Evolutionary conservation across 805 yeast genomes (phyloP).

Genomic region (Metschnikowia rubicola): DNA sequence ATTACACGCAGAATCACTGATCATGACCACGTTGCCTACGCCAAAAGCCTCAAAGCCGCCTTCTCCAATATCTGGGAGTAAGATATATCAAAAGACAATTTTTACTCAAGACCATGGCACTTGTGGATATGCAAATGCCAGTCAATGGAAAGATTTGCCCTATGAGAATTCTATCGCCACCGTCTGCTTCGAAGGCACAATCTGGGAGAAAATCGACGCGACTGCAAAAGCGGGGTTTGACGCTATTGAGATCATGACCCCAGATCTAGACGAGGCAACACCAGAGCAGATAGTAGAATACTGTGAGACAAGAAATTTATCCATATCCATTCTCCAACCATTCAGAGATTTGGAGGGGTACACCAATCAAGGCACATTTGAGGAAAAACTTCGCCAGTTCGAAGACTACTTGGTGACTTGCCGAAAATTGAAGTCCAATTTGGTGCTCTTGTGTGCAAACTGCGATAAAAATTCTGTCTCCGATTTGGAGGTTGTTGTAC

Average conservation of each 20-base stretch:
- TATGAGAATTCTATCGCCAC: conserved; percentile 12
- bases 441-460: conserved; percentile 14
- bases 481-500: conserved; percentile 9
- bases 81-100: too few relatives aligned
- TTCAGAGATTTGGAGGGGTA: conserved; percentile 18
- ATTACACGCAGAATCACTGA: too few relatives aligned
- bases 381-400: conserved; percentile 9
- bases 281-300: conserved; percentile 8
- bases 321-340: conserved; percentile 15
- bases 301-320: conserved; percentile 5
- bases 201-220: conserved; percentile 15
- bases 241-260: conserved; percentile 16
- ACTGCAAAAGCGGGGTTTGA: conserved; percentile 15
- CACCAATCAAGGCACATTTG: conserved; percentile 4
- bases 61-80: not conserved
- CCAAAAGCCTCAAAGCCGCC: not conserved
- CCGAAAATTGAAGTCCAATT: conserved; percentile 9
- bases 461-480: conserved; percentile 8
- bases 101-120: too few relatives aligned
- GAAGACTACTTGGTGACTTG: conserved; percentile 7
- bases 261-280: conserved; percentile 4
- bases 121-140: not conserved
- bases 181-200: conserved; percentile 13
- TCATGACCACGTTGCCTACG: not conserved
- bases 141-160: not conserved